Conservation (phyloP, 495 filamentous ascomycete species). For the Halenospora varia region DNA sequence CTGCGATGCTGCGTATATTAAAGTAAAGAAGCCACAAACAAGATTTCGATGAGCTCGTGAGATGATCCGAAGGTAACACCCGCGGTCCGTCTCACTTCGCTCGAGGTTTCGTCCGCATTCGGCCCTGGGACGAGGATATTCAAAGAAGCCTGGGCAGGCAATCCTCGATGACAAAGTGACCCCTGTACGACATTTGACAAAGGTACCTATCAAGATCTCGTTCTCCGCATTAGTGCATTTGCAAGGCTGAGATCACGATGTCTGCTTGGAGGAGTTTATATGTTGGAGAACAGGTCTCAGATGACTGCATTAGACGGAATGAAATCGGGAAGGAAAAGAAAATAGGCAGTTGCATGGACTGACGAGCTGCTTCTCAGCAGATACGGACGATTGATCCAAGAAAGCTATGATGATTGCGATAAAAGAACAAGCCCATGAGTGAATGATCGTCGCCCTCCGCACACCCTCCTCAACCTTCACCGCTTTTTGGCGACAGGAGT, state of each 20-base stretch:
- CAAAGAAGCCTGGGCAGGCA: not conserved
- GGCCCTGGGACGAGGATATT: not conserved
- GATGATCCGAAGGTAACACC: constrained; percentile 1
- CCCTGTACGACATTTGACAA: not conserved
- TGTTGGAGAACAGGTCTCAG: not conserved
- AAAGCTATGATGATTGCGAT: not conserved
- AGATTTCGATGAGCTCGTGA: not conserved
- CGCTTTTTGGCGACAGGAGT: constrained; percentile 18
- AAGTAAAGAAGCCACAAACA: not conserved
- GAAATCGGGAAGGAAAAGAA: not conserved
- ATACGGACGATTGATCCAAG: not conserved
- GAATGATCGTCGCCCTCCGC: constrained; percentile 12
- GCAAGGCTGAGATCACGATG: constrained; percentile 10
- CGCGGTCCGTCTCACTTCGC: constrained; percentile 5
- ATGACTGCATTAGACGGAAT: not conserved
- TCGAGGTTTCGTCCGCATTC: not conserved
- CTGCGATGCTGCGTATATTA: not conserved
- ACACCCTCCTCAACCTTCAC: constrained; percentile 23
- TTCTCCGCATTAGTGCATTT: constrained; percentile 9
- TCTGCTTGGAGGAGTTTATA: not conserved
- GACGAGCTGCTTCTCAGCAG: not conserved
- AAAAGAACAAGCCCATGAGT: not conserved
- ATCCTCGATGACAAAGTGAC: not conserved
- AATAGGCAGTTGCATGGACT: not conserved
- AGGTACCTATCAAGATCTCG: not conserved